Conservation (phyloP, 768 basidiomycete genomes). For the Lactifluus subvellereus region DNA sequence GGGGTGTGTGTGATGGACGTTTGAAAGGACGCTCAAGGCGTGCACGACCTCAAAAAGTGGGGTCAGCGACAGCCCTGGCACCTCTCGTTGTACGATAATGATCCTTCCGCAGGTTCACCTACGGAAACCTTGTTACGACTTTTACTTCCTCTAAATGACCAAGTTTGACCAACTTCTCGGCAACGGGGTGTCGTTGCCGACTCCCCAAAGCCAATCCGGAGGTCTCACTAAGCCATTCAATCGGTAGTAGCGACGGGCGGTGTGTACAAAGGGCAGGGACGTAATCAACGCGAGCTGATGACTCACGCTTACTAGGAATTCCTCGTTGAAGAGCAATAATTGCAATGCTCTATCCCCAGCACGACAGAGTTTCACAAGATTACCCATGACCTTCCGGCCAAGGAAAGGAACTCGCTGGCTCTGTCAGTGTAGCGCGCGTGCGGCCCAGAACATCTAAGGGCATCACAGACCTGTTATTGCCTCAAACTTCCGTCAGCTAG, state of each 20-base stretch:
- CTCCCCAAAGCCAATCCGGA: too few relatives aligned
- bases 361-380: not conserved
- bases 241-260: not conserved
- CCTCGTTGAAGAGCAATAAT: not conserved
- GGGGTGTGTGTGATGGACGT: too few relatives aligned
- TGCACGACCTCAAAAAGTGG: too few relatives aligned
- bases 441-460: not conserved
- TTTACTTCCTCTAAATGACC: too few relatives aligned
- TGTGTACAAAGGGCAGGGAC: not conserved
- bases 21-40: not conserved
- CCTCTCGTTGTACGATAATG: too few relatives aligned
- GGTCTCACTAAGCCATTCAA: not conserved
- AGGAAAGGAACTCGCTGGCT: not conserved
- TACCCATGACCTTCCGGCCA: not conserved
- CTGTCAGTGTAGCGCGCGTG: not conserved
- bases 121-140: too few relatives aligned
- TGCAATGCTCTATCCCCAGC: not conserved
- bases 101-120: too few relatives aligned
- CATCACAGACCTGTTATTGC: not conserved
- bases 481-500: conserved; percentile 90
- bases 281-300: not conserved
- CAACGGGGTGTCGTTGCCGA: too few relatives aligned
- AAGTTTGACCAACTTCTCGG: too few relatives aligned
- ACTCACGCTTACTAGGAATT: not conserved
- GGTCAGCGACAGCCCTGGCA: too few relatives aligned